Evolutionary conservation across 2,329 filamentous ascomycete species (phyloP), one percentile per base, ranked within the genome.

Genomic region (Trichoderma sp.): DNA sequence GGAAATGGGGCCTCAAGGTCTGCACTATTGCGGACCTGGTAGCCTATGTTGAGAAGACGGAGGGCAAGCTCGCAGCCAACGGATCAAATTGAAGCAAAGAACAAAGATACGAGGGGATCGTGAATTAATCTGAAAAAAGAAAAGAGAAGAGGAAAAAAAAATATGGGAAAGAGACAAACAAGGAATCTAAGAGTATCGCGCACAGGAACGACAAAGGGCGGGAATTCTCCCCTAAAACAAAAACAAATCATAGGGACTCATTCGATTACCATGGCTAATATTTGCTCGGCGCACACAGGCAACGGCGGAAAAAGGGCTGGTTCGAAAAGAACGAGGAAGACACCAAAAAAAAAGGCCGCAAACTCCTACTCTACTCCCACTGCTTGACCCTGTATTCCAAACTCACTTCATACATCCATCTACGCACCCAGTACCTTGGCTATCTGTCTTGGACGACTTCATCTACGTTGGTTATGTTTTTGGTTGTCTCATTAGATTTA

Each of bases 11-110:
- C 5, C 85, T 99, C 76, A 96, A 92, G 85, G 94, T 97, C 72
- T 97, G 95, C 83, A 98, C 96, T 34, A 98, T 99, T 83, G 94
- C 95, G 80, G 94, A 95, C 82, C 82, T 99, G 83, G 91, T 95
- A 32, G 86, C 85, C 71, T 92, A 97, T 80, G 84, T 97, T 72
- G 92, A 96, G 81, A 91, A 90, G 85, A 90, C 86, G 51, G 91
- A 95, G 83, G 91, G 90, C 47, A 88, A 88, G 81, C 79, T 87
- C 73, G 18, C 76, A 57, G 68, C 76, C 36, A 79, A 74, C 71
- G 85, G 84, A n/a, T 80, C 78, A 53, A 68, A 70, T 32, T 74
- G 69, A 65, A 14, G 51, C 12, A n/a, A 21, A 15, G 30, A n/a
- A 5, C 6, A 39, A 3, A 21, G 43, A 24, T 8, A n/a, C 18